A percentile compares a stretch with the other conserved stretches of the same genome.
These are phyloP conservation scores for Begonia fuchsioides DNA, from an alignment of 306 rosid species.

Conservation along the genomic window DNA sequence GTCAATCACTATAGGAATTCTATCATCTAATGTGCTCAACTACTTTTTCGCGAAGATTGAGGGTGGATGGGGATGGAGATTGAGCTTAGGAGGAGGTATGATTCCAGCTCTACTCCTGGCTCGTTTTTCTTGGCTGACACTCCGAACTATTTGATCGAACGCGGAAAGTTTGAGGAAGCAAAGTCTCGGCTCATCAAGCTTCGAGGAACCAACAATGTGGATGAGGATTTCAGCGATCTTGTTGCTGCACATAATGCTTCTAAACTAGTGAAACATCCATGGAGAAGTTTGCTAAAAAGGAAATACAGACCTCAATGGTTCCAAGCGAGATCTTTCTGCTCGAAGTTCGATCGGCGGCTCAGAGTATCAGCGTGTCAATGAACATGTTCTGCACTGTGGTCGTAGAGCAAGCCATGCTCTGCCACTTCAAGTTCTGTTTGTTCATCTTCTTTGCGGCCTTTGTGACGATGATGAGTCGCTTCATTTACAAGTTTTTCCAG, in stretches of 20 bases:
- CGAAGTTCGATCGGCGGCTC: slow-evolving; percentile 21
- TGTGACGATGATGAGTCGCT: too few relatives aligned
- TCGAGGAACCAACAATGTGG: slow-evolving; percentile 48
- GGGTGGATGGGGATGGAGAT: slow-evolving; percentile 99
- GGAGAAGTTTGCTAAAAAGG: slow-evolving; percentile 45
- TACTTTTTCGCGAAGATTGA: slow-evolving; percentile 75
- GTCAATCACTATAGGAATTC: slow-evolving; percentile 77
- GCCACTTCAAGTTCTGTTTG: slow-evolving; percentile 3
- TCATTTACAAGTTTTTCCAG: too few relatives aligned
- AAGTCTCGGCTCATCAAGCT: slow-evolving; percentile 25
- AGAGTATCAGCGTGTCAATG: too few relatives aligned
- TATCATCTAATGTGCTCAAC: slow-evolving; percentile 60
- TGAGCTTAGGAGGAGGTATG: slow-evolving; percentile 84
- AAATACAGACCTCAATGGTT: slow-evolving; percentile 68
- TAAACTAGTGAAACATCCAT: slow-evolving; percentile 45
- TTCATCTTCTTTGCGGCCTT: too few relatives aligned
- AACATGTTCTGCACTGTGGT: too few relatives aligned
- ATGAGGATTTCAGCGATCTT: slow-evolving; percentile 62
- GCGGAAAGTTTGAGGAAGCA: slow-evolving; percentile 48
- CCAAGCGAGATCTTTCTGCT: slow-evolving; percentile 57
- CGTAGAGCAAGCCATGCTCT: too few relatives aligned
- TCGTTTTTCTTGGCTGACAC: slow-evolving; percentile 69
- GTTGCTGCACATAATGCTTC: slow-evolving; percentile 62
- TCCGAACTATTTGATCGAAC: slow-evolving; percentile 79
- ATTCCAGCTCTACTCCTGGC: slow-evolving; percentile 74